Conservation (phyloP, 345 rosid genomes). For the Leavenworthia alabamica region DNA sequence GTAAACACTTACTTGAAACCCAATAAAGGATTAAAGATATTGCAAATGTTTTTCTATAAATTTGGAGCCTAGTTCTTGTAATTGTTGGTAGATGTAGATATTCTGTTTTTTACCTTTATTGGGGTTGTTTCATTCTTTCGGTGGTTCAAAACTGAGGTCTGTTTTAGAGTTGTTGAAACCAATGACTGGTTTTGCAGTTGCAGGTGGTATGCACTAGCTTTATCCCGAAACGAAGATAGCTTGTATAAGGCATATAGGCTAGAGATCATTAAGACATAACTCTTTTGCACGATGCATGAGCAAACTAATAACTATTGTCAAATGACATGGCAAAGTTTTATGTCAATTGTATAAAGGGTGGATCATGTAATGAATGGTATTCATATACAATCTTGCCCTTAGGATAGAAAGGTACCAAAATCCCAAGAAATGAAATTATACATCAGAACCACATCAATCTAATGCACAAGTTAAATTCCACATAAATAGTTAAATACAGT, state of each 20-base stretch:
- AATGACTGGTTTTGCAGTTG: neutral
- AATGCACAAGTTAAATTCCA: neutral
- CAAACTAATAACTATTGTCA: neutral
- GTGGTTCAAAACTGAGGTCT: neutral
- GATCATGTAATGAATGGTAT: neutral
- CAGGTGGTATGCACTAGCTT: neutral
- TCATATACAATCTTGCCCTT: neutral
- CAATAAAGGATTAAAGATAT: constrained; percentile 19
- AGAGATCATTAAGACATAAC: neutral
- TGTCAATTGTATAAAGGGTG: neutral
- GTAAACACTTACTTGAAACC: constrained; percentile 10
- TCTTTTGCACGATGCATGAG: neutral
- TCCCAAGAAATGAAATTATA: constrained; percentile 25
- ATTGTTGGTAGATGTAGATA: neutral
- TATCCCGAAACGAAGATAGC: neutral
- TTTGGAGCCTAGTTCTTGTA: neutral
- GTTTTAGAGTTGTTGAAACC: neutral
- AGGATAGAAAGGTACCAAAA: neutral
- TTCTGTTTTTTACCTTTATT: neutral
- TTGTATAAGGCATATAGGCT: neutral
- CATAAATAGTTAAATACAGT: constrained; percentile 3
- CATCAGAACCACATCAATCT: neutral
- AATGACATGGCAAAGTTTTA: neutral
- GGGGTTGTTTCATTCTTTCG: neutral
- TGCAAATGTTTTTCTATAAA: constrained; percentile 7